A percentile compares a stretch with the other conserved stretches of the same genome.
These are phyloP conservation scores for Daldinia concentrica DNA, from an alignment of 495 filamentous ascomycete species.

Conservation along the genomic window DNA sequence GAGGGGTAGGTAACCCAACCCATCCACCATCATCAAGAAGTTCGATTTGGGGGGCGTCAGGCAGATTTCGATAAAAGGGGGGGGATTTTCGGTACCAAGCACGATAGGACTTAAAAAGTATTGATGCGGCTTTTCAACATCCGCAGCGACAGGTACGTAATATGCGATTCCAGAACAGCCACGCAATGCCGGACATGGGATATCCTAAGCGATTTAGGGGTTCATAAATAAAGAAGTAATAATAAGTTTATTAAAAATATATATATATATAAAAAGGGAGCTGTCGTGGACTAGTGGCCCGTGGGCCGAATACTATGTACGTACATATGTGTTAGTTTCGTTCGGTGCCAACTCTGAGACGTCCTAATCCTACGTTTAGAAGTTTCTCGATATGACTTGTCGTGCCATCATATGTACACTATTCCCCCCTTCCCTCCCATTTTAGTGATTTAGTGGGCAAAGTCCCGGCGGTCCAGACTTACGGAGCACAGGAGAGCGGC, in stretches of 20 bases:
- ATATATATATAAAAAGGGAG: no score
- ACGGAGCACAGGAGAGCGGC: conserved; percentile 37
- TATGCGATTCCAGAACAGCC: conserved; percentile 26
- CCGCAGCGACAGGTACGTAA: conserved; percentile 23
- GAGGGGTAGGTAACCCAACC: conserved; percentile 6
- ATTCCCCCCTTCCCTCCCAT: no score
- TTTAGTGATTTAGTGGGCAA: conserved; percentile 2
- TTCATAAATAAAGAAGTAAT: conserved; percentile 1
- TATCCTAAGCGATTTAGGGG: conserved; percentile 28
- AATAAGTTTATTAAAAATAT: conserved; percentile 3
- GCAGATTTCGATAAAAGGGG: conserved; percentile 17
- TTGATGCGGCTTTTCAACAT: conserved; percentile 39
- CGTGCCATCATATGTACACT: conserved; percentile 16
- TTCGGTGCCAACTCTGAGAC: conserved; percentile 36
- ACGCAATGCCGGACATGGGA: conserved; percentile 20
- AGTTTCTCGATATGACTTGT: conserved; percentile 37
- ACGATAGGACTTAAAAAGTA: conserved; percentile 15
- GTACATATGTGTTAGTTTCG: background rate
- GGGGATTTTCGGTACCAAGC: conserved; percentile 12
- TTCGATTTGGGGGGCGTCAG: background rate
- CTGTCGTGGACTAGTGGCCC: conserved; percentile 36
- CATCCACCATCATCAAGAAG: conserved; percentile 10
- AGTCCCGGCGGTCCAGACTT: conserved; percentile 27
- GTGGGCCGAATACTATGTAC: conserved; percentile 14
- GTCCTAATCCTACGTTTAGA: conserved; percentile 34